Percentiles rank a stretch among this genome's conserved stretches.
Evolutionary conservation across 228 moss, liverwort and hornwort species (phyloP).

Genomic region (Sphagnum magellanicum): DNA sequence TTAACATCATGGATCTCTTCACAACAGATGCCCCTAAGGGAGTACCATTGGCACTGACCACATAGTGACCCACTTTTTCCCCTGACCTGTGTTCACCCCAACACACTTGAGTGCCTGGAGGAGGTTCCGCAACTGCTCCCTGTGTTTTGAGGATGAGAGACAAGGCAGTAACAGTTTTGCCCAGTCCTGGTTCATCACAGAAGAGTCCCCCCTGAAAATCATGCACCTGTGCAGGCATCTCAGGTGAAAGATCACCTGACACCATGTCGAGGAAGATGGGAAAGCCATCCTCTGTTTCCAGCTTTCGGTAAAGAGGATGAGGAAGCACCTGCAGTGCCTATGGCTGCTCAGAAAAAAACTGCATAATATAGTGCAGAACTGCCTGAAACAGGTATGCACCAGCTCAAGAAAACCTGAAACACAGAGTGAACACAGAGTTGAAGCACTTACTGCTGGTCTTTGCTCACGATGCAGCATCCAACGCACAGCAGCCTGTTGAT

Average conservation of each 20-base stretch:
- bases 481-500: constrained; percentile 85
- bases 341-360: not conserved
- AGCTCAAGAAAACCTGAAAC: not conserved
- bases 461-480: constrained; percentile 96
- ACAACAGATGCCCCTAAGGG: constrained; percentile 50
- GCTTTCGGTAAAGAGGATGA: constrained; percentile 59
- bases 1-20: constrained; percentile 74
- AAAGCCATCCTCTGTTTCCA: constrained; percentile 76
- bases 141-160: constrained; percentile 93
- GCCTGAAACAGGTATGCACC: not conserved
- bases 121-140: constrained; percentile 74
- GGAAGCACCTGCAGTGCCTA: constrained; percentile 24
- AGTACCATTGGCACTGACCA: constrained; percentile 44
- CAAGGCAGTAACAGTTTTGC: constrained; percentile 89
- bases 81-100: constrained; percentile 69
- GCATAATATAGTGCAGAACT: not conserved
- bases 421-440: not conserved
- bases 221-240: constrained; percentile 34
- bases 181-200: constrained; percentile 97
- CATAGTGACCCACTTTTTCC: constrained; percentile 83
- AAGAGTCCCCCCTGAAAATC: constrained; percentile 91
- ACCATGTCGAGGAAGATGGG: constrained; percentile 64
- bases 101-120: constrained; percentile 50
- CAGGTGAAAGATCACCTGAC: constrained; percentile 64
- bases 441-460: constrained; percentile 38